Conservation (phyloP, 108 stramenopile genomes). For the Nitzschia inconspicua region DNA sequence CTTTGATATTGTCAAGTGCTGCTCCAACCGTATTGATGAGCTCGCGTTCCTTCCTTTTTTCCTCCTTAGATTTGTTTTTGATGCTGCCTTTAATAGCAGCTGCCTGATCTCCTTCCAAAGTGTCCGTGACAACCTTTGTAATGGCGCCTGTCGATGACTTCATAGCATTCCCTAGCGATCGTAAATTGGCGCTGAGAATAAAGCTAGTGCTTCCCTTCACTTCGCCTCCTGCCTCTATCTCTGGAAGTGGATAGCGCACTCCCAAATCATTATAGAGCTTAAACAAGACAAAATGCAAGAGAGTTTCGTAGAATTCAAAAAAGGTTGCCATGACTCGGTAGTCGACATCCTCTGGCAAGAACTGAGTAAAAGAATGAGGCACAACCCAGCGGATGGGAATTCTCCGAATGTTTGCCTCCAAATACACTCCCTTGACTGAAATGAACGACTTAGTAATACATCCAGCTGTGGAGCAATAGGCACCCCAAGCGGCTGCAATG, state of each 20-base stretch:
- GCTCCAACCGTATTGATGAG: slow-evolving; percentile 63
- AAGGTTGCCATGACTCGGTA: slow-evolving; percentile 98
- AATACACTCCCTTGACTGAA: slow-evolving; percentile 97
- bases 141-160: slow-evolving; percentile 56
- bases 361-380: slow-evolving; percentile 95
- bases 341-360: slow-evolving; percentile 93
- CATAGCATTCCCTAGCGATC: slow-evolving; percentile 53
- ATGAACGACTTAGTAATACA: slow-evolving; percentile 95
- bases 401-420: slow-evolving; percentile 84
- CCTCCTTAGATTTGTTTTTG: slow-evolving; percentile 22
- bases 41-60: slow-evolving; percentile 54
- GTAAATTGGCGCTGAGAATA: slow-evolving; percentile 67
- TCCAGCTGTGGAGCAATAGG: slow-evolving; percentile 81
- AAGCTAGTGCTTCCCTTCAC: slow-evolving; percentile 52
- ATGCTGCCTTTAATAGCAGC: slow-evolving; percentile 8
- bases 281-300: slow-evolving; percentile 93
- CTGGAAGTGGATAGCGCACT: slow-evolving; percentile 83
- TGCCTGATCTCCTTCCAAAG: slow-evolving; percentile 31
- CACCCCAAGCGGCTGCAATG: slow-evolving; percentile 91
- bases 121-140: slow-evolving; percentile 58
- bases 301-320: slow-evolving; percentile 97
- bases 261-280: slow-evolving; percentile 92
- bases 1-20: slow-evolving; percentile 58
- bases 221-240: slow-evolving; percentile 47
- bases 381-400: slow-evolving; percentile 87